phyloP scores from a whole-genome alignment of 768 basidiomycete species.

The Boletus fagicola region DNA sequence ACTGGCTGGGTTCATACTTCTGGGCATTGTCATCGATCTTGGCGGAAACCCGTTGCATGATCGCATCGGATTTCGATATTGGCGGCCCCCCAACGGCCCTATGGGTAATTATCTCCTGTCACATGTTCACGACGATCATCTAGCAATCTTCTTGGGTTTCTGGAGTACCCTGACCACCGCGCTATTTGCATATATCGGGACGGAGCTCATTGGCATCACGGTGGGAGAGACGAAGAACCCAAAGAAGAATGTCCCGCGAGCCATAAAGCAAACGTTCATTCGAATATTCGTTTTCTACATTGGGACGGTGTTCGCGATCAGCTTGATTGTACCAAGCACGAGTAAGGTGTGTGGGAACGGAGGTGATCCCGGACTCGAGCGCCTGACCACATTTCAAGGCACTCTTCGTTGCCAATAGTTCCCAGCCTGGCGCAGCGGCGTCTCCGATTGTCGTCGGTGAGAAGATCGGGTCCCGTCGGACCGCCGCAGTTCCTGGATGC shows the following conservation, averaged over 20 bases:
- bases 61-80: constrained; percentile 42
- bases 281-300: constrained; percentile 65
- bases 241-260: constrained; percentile 67
- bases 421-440: constrained; percentile 50
- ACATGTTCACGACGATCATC: constrained; percentile 47
- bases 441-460: constrained; percentile 62
- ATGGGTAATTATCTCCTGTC: constrained; percentile 53
- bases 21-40: constrained; percentile 54
- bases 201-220: constrained; percentile 71
- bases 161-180: constrained; percentile 72
- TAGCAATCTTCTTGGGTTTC: constrained; percentile 65
- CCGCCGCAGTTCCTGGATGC: not conserved
- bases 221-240: constrained; percentile 67
- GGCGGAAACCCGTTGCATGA: constrained; percentile 44
- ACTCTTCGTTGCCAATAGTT: constrained; percentile 40
- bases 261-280: constrained; percentile 64
- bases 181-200: constrained; percentile 71
- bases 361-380: constrained; percentile 24
- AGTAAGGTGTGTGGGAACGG: constrained; percentile 40
- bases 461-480: constrained; percentile 32
- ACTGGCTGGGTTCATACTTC: constrained; percentile 17
- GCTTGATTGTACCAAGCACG: constrained; percentile 65
- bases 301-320: constrained; percentile 68
- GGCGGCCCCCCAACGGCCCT: constrained; percentile 49
- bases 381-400: not conserved